Evolutionary conservation across 2,329 filamentous ascomycete species (phyloP), one percentile per base, ranked within the genome.

Genomic region (Talaromyces islandicus): DNA sequence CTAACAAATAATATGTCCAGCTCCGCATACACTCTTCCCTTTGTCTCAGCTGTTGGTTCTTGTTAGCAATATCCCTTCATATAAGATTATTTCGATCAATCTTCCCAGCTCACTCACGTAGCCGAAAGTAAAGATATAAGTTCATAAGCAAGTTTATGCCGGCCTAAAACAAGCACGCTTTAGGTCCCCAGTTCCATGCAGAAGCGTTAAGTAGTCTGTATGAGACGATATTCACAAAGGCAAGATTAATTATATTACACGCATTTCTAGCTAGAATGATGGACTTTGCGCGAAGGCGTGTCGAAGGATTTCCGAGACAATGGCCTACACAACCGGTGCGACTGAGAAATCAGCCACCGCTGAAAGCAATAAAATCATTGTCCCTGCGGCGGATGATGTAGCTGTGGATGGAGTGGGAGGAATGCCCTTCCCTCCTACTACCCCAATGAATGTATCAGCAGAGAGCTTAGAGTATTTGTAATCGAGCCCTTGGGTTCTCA

Each of bases 151-250:
- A 87, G 74, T 88, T 91, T 56, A 89, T 85, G 1, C 85, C 88
- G 12, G 84, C 86, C 88, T 90, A 89, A 78, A 93, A 92, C 77
- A 94, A 93, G 27, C 90, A 90, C 0, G 90, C 84, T 67, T 83
- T 92, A 73, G 91, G 92, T 59, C 83, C 81, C 90, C 90, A 94
- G 73, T 92, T 80, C 90, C 91, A 95, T 0, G 84, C 88, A 1
- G 81, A 83, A 0, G 90, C 89, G 75, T 95, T 95, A 50, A 94
- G 81, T 54, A 35, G 52, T 90, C 95, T 94, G 74, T 93, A 93
- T 0, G 91, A 91, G 0, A 89, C 92, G 38, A 96, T 75, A 3
- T 94, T 86, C 41, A 85, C 86, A 65, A 75, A 77, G 25, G 78
- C 62, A 48, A 85, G 80, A 59, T 77, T 77, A 24, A 70, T 67